phyloP scores from a whole-genome alignment of 176 grass and related monocot genomes.

The Oryza meridionalis region DNA sequence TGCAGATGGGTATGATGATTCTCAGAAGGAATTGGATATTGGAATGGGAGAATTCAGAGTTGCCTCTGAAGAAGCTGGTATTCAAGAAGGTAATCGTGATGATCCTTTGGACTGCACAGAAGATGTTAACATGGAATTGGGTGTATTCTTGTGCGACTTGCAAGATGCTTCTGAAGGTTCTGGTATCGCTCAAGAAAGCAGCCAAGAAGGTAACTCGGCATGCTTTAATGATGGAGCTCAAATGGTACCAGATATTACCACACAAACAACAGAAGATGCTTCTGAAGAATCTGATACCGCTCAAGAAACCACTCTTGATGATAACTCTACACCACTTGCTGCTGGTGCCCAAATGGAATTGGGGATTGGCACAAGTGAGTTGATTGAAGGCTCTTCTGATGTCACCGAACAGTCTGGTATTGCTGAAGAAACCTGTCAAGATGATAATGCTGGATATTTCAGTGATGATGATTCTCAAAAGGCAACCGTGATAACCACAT shows the following conservation, averaged over 20 bases:
- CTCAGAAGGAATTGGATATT: conserved; percentile 1
- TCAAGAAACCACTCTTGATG: neutral
- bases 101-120: neutral
- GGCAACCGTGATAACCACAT: neutral
- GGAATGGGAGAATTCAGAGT: neutral
- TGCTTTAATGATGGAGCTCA: conserved; percentile 2
- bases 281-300: conserved; percentile 10
- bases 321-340: neutral
- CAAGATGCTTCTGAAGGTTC: conserved; percentile 13
- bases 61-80: conserved; percentile 29
- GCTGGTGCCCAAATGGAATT: conserved; percentile 12
- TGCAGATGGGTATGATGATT: neutral
- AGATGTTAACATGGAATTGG: conserved; percentile 19
- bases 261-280: conserved; percentile 1
- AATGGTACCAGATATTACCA: neutral
- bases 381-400: conserved; percentile 1
- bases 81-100: neutral
- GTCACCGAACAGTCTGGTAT: neutral
- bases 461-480: neutral
- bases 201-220: neutral
- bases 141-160: neutral
- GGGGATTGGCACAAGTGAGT: neutral
- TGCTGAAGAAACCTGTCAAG: neutral
- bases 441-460: neutral
- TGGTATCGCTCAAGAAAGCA: neutral